Conservation (phyloP, 2,329 filamentous ascomycete species). For the Penicillium corylophilum region DNA sequence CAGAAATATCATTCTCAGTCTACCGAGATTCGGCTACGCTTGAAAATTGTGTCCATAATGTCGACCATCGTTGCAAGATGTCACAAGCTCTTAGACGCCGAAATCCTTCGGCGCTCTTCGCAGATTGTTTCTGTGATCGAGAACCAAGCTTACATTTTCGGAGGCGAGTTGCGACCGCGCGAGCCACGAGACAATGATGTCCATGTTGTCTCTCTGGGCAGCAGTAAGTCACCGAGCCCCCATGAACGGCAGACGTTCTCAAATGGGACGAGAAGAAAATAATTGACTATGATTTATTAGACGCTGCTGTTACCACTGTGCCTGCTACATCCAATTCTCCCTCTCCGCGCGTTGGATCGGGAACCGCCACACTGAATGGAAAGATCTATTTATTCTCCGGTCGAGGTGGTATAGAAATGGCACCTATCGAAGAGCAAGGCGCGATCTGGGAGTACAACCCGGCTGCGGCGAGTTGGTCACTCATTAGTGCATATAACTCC, state of each 20-base stretch:
- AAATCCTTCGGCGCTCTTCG: slow-evolving; percentile 59
- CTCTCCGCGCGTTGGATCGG: slow-evolving; percentile 68
- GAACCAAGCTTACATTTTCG: slow-evolving; percentile 68
- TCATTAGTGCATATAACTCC: slow-evolving; percentile 57
- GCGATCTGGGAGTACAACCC: slow-evolving; percentile 75
- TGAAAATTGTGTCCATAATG: slow-evolving; percentile 12
- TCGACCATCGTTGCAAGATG: slow-evolving; percentile 11
- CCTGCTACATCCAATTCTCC: slow-evolving; percentile 49
- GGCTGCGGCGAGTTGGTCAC: slow-evolving; percentile 61
- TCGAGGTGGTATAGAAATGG: slow-evolving; percentile 66
- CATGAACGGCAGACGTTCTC: neutral
- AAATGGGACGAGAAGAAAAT: neutral
- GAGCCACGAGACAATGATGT: slow-evolving; percentile 72
- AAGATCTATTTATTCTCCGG: slow-evolving; percentile 82
- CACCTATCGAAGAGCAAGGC: slow-evolving; percentile 71
- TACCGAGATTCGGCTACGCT: too few species aligned
- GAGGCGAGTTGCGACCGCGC: slow-evolving; percentile 67
- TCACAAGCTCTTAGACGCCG: slow-evolving; percentile 22
- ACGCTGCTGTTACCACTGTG: neutral
- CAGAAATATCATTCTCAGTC: too few species aligned
- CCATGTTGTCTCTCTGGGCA: slow-evolving; percentile 60
- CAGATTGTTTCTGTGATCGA: slow-evolving; percentile 65
- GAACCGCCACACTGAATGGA: slow-evolving; percentile 65
- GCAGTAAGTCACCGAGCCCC: slow-evolving; percentile 8
- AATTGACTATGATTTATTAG: neutral